Percentiles rank a stretch among this genome's conserved stretches.
phyloP scores from a whole-genome alignment of 2,329 filamentous ascomycete species.

The Botrytis tulipae region DNA sequence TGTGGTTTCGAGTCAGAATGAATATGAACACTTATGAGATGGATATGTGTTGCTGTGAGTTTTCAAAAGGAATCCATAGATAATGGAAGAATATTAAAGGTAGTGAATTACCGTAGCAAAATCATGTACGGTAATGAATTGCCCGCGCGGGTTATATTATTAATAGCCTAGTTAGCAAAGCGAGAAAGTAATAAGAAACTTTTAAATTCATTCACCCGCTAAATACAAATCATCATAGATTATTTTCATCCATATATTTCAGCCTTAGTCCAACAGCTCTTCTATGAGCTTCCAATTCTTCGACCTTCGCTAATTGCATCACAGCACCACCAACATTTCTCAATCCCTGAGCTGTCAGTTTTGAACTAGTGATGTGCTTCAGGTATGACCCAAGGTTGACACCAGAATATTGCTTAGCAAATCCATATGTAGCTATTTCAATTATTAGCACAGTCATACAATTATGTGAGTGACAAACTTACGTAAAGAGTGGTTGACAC shows the following conservation, averaged over 20 bases:
- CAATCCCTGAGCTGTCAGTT: slow-evolving; percentile 81
- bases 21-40: not conserved
- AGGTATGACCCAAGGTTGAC: slow-evolving; percentile 95
- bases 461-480: slow-evolving; percentile 48
- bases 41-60: not conserved
- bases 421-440: slow-evolving; percentile 83
- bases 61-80: not conserved
- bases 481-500: slow-evolving; percentile 97
- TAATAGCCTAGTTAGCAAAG: not conserved
- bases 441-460: slow-evolving; percentile 3
- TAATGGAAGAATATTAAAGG: not conserved
- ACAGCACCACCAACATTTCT: slow-evolving; percentile 83
- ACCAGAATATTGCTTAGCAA: slow-evolving; percentile 96
- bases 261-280: slow-evolving; percentile 67
- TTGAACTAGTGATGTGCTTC: slow-evolving; percentile 96
- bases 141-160: not conserved
- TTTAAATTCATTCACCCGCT: slow-evolving; percentile 2
- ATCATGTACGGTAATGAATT: not conserved
- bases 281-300: slow-evolving; percentile 91
- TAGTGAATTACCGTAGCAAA: not conserved
- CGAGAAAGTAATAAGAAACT: not conserved
- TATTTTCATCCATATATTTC: slow-evolving; percentile 43
- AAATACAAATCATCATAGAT: slow-evolving; percentile 14
- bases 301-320: slow-evolving; percentile 91
- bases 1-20: not conserved